Base-by-base conservation (phyloP, 495 filamentous ascomycete species). In the Neurospora sp. region DNA sequence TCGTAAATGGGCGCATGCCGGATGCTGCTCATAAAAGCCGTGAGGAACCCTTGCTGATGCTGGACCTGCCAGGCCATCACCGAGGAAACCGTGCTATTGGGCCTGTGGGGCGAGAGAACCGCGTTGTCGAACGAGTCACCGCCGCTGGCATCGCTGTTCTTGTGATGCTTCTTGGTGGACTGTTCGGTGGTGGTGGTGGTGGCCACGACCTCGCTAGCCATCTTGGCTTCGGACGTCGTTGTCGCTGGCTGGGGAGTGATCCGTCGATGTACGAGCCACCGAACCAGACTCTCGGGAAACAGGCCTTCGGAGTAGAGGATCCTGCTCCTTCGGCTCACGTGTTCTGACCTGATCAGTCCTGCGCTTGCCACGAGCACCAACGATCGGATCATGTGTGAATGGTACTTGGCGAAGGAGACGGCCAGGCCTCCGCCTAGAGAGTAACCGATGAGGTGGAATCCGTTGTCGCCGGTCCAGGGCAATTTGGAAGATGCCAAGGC, bases 381-480 rank as follows among this genome's bases (percentile, higher is more conserved):
- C 9, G 87, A 87, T n/a, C 85, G 84, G 18, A 97, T 79, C 70
- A 93, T 86, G 10, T 87, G 77, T 0, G 92, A 88, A 76, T 94
- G 93, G 74, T 86, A 88, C 6, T 87, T 85, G 0, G 92, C 89
- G 77, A 97, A 96, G 14, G 87, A 82, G 3, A 89, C 89, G 3
- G 88, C 87, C 40, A 97, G 87, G 16, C 90, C 92, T 45, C 94
- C 94, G 31, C 94, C 93, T 10, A 97, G 86, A 0, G 92, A 95
- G 79, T 95, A 97, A 1, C 94, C 94, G 20, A 94, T 82, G 12
- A 97, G 76, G 38, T 88, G 87, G 78, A 97, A 93, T 74, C 74
- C 81, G 42, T 81, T 77, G 18, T 81, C 75, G 9, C 85, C 85
- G 2, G 81, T 84, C 85, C 85, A 86, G 2, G 81, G 42, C 39